phyloP scores from a whole-genome alignment of 2,329 filamentous ascomycete species.

The Sarocladiaceae sp. region DNA sequence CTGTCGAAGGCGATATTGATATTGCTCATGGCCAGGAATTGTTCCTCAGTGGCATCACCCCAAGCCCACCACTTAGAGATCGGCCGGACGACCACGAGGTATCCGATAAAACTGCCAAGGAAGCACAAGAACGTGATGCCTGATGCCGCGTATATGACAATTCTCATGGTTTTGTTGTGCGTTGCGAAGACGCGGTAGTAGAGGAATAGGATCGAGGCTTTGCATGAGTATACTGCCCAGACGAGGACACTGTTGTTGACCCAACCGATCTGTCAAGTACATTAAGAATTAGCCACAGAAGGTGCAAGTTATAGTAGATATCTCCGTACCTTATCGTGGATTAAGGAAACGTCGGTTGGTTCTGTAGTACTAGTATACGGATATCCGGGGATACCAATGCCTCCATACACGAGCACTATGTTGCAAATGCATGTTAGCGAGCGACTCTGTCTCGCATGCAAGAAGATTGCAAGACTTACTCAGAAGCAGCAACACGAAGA shows the following conservation, averaged over 20 bases:
- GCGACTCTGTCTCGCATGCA: neutral
- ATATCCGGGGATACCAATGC: slow-evolving; percentile 9
- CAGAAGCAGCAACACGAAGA: slow-evolving; percentile 4
- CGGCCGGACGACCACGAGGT: slow-evolving; percentile 2
- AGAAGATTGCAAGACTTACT: neutral
- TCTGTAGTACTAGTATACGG: slow-evolving; percentile 8
- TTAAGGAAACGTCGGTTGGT: slow-evolving; percentile 6
- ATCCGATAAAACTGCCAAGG: slow-evolving; percentile 5
- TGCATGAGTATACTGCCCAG: slow-evolving; percentile 2
- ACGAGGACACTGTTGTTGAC: slow-evolving; percentile 7
- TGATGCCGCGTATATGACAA: slow-evolving; percentile 5
- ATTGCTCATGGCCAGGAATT: slow-evolving; percentile 4
- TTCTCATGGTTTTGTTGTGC: slow-evolving; percentile 1
- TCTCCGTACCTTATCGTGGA: slow-evolving; percentile 6
- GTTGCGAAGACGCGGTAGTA: slow-evolving; percentile 6
- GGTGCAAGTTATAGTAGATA: neutral
- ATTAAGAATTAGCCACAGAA: neutral
- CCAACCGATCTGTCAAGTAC: neutral
- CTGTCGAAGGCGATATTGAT: slow-evolving; percentile 10
- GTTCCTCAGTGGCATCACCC: slow-evolving; percentile 5
- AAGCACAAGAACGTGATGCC: slow-evolving; percentile 7
- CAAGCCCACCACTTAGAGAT: slow-evolving; percentile 6
- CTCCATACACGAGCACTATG: slow-evolving; percentile 4
- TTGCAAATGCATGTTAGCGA: neutral
- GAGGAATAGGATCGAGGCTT: slow-evolving; percentile 10